Conservation (phyloP, 179 eudicot species). For the Carnegiea gigantea region DNA sequence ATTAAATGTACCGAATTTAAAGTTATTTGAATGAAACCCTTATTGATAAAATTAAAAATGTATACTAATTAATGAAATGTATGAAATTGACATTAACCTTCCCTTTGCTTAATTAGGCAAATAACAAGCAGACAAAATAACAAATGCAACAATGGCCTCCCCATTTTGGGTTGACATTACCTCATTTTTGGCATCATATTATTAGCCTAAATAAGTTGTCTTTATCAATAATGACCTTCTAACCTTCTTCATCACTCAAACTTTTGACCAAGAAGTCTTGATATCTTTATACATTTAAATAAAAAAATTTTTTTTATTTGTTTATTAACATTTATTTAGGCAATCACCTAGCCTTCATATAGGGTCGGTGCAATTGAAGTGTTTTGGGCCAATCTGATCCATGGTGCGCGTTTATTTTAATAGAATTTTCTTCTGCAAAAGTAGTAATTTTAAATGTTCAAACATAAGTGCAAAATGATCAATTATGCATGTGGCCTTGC, state of each 20-base stretch:
- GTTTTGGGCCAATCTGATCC: slow-evolving; percentile 16
- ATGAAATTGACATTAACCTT: background rate
- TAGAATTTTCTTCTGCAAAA: background rate
- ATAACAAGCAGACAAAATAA: slow-evolving; percentile 10
- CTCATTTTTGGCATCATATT: slow-evolving; percentile 10
- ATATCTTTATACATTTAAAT: background rate
- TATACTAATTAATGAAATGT: background rate
- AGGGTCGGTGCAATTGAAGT: slow-evolving; percentile 17
- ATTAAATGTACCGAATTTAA: too few species aligned
- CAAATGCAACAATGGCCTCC: background rate
- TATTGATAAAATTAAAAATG: too few species aligned
- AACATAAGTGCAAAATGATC: background rate
- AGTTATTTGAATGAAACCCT: background rate
- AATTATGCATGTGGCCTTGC: slow-evolving; percentile 13
- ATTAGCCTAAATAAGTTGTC: slow-evolving; percentile 3
- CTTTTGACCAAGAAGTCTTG: background rate
- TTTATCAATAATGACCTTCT: background rate
- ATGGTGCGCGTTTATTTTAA: background rate
- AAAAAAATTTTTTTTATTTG: background rate
- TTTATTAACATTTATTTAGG: background rate
- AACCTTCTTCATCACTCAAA: slow-evolving; percentile 7
- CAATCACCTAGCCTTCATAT: background rate
- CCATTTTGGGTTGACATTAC: background rate
- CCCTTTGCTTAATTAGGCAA: slow-evolving; percentile 7
- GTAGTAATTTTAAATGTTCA: background rate